These are phyloP conservation scores for Cercospora brassicicola DNA, from an alignment of 2,329 filamentous ascomycete species.

Conservation along the genomic window DNA sequence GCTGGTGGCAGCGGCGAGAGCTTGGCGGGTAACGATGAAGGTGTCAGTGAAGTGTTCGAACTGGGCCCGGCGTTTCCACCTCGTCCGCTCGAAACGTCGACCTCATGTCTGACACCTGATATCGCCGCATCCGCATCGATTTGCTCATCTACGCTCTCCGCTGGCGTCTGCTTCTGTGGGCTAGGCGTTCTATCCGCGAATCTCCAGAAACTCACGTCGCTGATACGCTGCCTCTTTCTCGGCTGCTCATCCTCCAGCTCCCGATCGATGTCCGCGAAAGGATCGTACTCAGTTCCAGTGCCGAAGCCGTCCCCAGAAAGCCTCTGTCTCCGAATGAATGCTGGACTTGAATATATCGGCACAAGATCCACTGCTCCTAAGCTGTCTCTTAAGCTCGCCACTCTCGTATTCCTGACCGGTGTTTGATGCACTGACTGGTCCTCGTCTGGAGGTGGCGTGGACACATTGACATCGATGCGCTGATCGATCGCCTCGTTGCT, in stretches of 20 bases:
- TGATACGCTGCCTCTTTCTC: slow-evolving; percentile 70
- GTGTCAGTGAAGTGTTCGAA: background rate
- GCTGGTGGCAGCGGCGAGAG: slow-evolving; percentile 7
- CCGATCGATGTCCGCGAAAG: slow-evolving; percentile 65
- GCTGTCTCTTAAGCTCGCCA: slow-evolving; percentile 20
- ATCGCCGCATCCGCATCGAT: background rate
- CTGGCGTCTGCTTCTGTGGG: slow-evolving; percentile 55
- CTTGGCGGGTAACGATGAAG: slow-evolving; percentile 1
- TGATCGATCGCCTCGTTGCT: slow-evolving; percentile 13
- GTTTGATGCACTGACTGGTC: slow-evolving; percentile 12
- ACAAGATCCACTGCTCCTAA: slow-evolving; percentile 23
- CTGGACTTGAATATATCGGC: slow-evolving; percentile 63
- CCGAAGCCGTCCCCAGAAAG: slow-evolving; percentile 68
- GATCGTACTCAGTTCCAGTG: slow-evolving; percentile 60
- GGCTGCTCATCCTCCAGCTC: slow-evolving; percentile 57
- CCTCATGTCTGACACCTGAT: background rate
- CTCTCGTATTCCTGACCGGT: slow-evolving; percentile 4
- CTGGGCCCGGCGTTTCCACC: background rate
- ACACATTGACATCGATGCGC: slow-evolving; percentile 19
- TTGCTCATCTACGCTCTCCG: slow-evolving; percentile 1
- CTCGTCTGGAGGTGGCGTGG: slow-evolving; percentile 26
- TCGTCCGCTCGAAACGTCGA: background rate
- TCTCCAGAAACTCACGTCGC: slow-evolving; percentile 69
- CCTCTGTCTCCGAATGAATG: slow-evolving; percentile 71
- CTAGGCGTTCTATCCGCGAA: slow-evolving; percentile 71